Evolutionary conservation across 2,329 filamentous ascomycete genomes (phyloP).

Genomic region (Colletotrichum sp.): DNA sequence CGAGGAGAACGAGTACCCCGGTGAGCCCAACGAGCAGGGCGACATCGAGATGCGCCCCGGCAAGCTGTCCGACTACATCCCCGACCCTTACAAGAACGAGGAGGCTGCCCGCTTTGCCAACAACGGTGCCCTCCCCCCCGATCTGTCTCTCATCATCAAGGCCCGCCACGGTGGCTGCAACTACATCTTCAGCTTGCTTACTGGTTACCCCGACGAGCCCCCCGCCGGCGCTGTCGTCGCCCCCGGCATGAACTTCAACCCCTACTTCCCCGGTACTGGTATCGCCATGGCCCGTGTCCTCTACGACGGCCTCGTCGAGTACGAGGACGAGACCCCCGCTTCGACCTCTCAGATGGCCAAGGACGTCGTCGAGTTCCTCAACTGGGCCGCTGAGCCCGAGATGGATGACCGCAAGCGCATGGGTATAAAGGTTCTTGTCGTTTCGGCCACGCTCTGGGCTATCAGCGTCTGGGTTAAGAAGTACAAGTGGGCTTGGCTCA

Average conservation of each 20-base stretch:
- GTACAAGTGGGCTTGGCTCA: slow-evolving; percentile 98
- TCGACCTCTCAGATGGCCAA: slow-evolving; percentile 99
- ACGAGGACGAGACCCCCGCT: slow-evolving; percentile 94
- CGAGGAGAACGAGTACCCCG: slow-evolving; percentile 98
- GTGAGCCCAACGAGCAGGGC: slow-evolving; percentile 96
- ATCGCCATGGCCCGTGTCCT: slow-evolving; percentile 99
- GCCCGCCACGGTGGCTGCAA: slow-evolving; percentile 96
- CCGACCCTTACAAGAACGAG: slow-evolving; percentile 96
- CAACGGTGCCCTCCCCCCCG: slow-evolving; percentile 95
- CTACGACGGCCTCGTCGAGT: slow-evolving; percentile 96
- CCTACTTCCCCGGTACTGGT: slow-evolving; percentile 98
- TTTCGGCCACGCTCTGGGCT: slow-evolving; percentile 79
- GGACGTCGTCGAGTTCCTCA: slow-evolving; percentile 98
- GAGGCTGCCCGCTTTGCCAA: slow-evolving; percentile 97
- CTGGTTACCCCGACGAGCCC: slow-evolving; percentile 95
- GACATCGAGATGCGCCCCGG: slow-evolving; percentile 98
- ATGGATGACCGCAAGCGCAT: slow-evolving; percentile 99
- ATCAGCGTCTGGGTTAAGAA: slow-evolving; percentile 97
- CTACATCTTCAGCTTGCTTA: slow-evolving; percentile 97
- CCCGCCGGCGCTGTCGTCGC: slow-evolving; percentile 87
- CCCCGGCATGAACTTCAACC: slow-evolving; percentile 98
- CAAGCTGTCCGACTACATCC: slow-evolving; percentile 98
- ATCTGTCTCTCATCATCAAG: slow-evolving; percentile 98
- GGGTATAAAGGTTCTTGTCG: slow-evolving; percentile 93
- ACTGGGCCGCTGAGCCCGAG: slow-evolving; percentile 98